These are phyloP conservation scores for Kockovaella imperatae DNA, from an alignment of 768 basidiomycete genomes.

Conservation along the genomic window DNA sequence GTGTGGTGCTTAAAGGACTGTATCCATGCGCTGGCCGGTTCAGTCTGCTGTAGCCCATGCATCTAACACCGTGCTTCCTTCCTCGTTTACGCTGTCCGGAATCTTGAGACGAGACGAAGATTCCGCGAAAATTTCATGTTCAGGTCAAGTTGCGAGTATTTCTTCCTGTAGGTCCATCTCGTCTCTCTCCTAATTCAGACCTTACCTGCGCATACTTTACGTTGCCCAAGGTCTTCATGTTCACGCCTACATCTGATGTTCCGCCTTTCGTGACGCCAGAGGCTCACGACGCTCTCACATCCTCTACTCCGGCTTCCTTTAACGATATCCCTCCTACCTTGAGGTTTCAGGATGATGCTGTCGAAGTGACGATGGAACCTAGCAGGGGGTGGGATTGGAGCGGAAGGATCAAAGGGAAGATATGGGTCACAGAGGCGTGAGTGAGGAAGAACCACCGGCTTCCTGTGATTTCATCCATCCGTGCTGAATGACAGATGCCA, in stretches of 20 bases:
- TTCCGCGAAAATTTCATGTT: too few relatives aligned
- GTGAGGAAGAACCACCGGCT: constrained; percentile 17
- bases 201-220: too few relatives aligned
- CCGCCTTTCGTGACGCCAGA: constrained; percentile 51
- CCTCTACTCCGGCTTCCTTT: constrained; percentile 79
- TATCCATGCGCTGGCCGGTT: too few relatives aligned
- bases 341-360: constrained; percentile 63
- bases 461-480: neutral
- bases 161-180: too few relatives aligned
- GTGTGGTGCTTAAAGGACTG: constrained; percentile 20
- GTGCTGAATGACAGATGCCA: neutral
- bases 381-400: constrained; percentile 54
- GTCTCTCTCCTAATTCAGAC: too few relatives aligned
- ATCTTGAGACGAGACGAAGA: too few relatives aligned
- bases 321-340: constrained; percentile 75
- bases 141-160: too few relatives aligned
- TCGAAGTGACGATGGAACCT: constrained; percentile 64
- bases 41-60: too few relatives aligned
- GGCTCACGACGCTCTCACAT: constrained; percentile 59
- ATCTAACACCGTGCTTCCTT: too few relatives aligned
- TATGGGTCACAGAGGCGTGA: constrained; percentile 83
- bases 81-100: too few relatives aligned
- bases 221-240: too few relatives aligned
- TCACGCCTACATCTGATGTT: neutral
- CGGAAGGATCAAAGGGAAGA: constrained; percentile 56